These are phyloP conservation scores for Spinacia oleracea DNA, from an alignment of 179 eudicot species.

Conservation along the genomic window DNA sequence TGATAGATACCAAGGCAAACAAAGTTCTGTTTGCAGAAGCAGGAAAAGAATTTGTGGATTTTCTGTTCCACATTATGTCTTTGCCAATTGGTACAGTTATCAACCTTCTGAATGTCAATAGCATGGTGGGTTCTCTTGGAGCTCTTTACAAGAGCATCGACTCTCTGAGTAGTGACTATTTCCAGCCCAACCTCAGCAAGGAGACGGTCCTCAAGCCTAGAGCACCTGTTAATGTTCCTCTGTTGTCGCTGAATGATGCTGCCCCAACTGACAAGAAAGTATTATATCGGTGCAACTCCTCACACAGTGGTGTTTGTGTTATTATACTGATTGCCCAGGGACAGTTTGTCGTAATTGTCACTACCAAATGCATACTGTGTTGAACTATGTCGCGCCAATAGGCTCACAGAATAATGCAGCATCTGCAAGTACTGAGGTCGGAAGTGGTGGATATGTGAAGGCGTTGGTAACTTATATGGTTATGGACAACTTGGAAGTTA, in stretches of 20 bases:
- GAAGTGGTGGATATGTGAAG: slow-evolving; percentile 30
- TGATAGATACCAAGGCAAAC: slow-evolving; percentile 7
- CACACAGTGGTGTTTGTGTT: too few species aligned
- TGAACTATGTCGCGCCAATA: background rate
- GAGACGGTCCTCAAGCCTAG: slow-evolving; percentile 24
- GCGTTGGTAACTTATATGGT: slow-evolving; percentile 40
- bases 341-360: background rate
- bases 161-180: slow-evolving; percentile 19
- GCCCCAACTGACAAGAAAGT: too few species aligned
- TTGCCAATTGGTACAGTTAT: slow-evolving; percentile 15
- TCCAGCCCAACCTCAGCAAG: slow-evolving; percentile 18
- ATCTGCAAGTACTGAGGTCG: background rate
- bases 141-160: slow-evolving; percentile 33
- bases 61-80: slow-evolving; percentile 24
- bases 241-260: background rate
- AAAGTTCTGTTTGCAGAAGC: slow-evolving; percentile 24
- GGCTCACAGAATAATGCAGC: background rate
- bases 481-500: slow-evolving; percentile 42
- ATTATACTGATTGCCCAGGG: too few species aligned
- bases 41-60: slow-evolving; percentile 23
- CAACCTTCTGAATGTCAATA: background rate
- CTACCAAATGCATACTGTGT: background rate
- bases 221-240: slow-evolving; percentile 20
- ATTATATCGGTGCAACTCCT: too few species aligned
- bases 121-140: slow-evolving; percentile 27